A percentile compares a stretch with the other conserved stretches of the same genome.
These are phyloP conservation scores for Solanum sparsipilum DNA, from an alignment of 257 asterid genomes.

Conservation along the genomic window DNA sequence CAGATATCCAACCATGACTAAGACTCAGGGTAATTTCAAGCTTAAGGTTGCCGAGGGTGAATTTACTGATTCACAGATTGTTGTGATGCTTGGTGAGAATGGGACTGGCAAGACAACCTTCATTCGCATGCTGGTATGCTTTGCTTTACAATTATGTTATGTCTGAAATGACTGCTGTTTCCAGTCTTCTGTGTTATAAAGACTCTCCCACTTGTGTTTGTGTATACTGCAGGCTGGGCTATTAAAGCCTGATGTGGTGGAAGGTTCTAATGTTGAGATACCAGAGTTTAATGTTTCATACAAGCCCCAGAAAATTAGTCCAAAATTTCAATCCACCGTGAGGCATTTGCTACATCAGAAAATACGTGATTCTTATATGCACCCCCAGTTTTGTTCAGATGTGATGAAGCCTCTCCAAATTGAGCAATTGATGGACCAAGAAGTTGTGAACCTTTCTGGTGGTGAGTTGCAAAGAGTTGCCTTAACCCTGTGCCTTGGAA, in stretches of 20 bases:
- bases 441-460: constrained; percentile 93
- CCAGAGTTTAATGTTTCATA: constrained; percentile 96
- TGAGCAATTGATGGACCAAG: constrained; percentile 98
- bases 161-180: background rate
- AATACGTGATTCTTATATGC: constrained; percentile 80
- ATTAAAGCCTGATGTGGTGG: constrained; percentile 74
- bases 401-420: constrained; percentile 98
- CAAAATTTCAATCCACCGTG: constrained; percentile 59
- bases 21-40: constrained; percentile 89
- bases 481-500: constrained; percentile 83
- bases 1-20: constrained; percentile 78
- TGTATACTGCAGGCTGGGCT: constrained; percentile 66
- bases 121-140: constrained; percentile 83
- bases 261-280: constrained; percentile 68
- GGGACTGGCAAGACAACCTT: constrained; percentile 99
- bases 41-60: constrained; percentile 95
- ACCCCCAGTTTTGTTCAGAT: constrained; percentile 91
- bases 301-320: constrained; percentile 96
- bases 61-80: constrained; percentile 95
- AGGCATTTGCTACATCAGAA: constrained; percentile 69
- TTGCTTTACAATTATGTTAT: background rate
- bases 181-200: background rate
- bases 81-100: constrained; percentile 99
- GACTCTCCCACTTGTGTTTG: background rate
- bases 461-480: constrained; percentile 99